Evolutionary conservation across 1,284 basidiomycete genomes (phyloP), one percentile per base, ranked within the genome.

Genomic region (Naganishia liquefaciens): DNA sequence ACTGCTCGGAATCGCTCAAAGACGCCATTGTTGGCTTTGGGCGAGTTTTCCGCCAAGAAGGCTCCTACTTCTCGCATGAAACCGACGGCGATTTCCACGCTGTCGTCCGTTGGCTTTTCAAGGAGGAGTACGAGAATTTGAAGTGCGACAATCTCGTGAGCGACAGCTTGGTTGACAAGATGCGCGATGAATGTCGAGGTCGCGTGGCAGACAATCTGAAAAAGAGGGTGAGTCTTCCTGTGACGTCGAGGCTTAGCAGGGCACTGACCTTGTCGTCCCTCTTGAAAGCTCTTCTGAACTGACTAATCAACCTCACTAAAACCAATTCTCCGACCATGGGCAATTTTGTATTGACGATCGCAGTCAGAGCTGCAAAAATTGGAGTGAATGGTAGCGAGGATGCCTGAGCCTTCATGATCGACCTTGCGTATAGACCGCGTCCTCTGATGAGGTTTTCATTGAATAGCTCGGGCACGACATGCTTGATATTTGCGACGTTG

Each of bases 61-160:
- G 93, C 89, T 64, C 96, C 96, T 47, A 96, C 93, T 83, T 99
- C 95, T 39, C 93, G 89, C 83, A 91, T 96, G 79, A 99, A 95
- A 6, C 92, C 91, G 50, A 98, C 94, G 0, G 95, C 94, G 70
- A 99, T 93, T 81, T 99, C 95, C 71, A 99, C 95, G 3, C 91
- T 93, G 79, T 98, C 96, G 74, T 98, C 94, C 0, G 96, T 97
- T 0, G 96, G 95, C 23, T 90, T 87, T 75, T 97, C 93, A 19
- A 99, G 87, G 15, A 98, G 86, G 17, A 99, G 85, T 28, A 98
- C 87, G 33, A 99, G 87, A 69, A 98, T 93, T 80, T 98, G 90
- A 17, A 99, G 87, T 0, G 93, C 93, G 61, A 98, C 86, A 62
- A 98, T 87, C 78, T 98, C 94, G 73, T 95, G 90, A 0, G 92